Evolutionary conservation across 352 stramenopile species (phyloP), one percentile per base, ranked within the genome.

Genomic region (Globisporangium radiosum): DNA sequence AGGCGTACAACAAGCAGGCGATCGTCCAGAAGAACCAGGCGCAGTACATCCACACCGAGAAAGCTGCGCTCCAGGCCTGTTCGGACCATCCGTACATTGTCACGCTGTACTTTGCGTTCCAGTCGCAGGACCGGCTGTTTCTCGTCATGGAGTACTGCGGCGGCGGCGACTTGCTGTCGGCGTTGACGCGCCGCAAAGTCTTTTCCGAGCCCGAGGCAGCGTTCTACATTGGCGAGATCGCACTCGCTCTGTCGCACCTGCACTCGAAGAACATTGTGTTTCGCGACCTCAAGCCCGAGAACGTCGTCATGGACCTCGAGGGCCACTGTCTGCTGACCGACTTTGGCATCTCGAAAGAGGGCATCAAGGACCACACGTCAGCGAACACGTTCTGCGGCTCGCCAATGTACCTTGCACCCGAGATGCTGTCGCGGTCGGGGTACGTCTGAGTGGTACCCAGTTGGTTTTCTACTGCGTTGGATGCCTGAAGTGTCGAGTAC

Each of bases 21-120:
- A 92, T 94, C 56, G 78, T 94, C 19, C 81, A 92, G 62, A 94
- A 94, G 78, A 92, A 94, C 66, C 82, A 92, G 60, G 85, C 81
- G 36, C 81, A 92, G 70, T 92, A 94, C 69, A 94, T 92, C 50
- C 77, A 90, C 60, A 92, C 85, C 57, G 85, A 94, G 63, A 91
- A 92, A 60, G 79, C 78, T 50, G 79, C 81, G 19, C 64, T 94
- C 40, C 85, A 92, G 60, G 85, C 82, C 11, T 94, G 81, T 58
- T 89, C 79, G 37, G 85, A 94, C 65, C 85, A 94, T 60, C 85
- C 85, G 57, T 94, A 89, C 69, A 92, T 94, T 56, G 85, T 94
- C 58, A 88, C 75, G 4, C 59, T 94, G 14, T 90, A 92, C 71
- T 94, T 70, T 56, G 85, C 85, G 14, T 94, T 94, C 71, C 85